Conservation (phyloP, 2,329 filamentous ascomycete species). For the Camptophora hylomeconis region DNA sequence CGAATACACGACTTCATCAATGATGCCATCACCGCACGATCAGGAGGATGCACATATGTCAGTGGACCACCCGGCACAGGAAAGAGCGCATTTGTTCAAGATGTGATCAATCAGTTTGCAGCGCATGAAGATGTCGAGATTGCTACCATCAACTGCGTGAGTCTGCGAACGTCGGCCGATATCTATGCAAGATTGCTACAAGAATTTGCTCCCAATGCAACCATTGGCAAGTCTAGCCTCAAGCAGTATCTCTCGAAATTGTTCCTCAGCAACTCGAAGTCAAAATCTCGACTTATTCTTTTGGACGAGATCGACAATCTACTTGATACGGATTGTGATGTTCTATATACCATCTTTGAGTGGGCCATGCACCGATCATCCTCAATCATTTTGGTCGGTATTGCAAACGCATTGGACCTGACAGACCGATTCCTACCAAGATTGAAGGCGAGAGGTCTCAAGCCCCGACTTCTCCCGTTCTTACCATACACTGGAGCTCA, state of each 20-base stretch:
- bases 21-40: constrained; percentile 44
- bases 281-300: constrained; percentile 58
- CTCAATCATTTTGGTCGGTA: constrained; percentile 71
- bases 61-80: constrained; percentile 93
- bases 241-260: constrained; percentile 54
- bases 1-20: constrained; percentile 59
- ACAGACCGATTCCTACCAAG: constrained; percentile 91
- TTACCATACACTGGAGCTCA: constrained; percentile 81
- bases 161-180: constrained; percentile 76
- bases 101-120: constrained; percentile 53
- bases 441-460: constrained; percentile 82
- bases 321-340: constrained; percentile 73
- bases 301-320: constrained; percentile 94
- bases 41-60: constrained; percentile 78
- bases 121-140: constrained; percentile 45
- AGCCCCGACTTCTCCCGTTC: constrained; percentile 80
- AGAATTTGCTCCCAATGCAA: constrained; percentile 49
- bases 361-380: constrained; percentile 81
- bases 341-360: constrained; percentile 88
- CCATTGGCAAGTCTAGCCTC: constrained; percentile 53
- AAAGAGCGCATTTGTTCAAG: constrained; percentile 84
- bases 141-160: constrained; percentile 92
- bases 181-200: constrained; percentile 69
- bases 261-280: constrained; percentile 47
- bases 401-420: constrained; percentile 89